Conservation (phyloP, 495 filamentous ascomycete species). For the Neurospora hispaniola region DNA sequence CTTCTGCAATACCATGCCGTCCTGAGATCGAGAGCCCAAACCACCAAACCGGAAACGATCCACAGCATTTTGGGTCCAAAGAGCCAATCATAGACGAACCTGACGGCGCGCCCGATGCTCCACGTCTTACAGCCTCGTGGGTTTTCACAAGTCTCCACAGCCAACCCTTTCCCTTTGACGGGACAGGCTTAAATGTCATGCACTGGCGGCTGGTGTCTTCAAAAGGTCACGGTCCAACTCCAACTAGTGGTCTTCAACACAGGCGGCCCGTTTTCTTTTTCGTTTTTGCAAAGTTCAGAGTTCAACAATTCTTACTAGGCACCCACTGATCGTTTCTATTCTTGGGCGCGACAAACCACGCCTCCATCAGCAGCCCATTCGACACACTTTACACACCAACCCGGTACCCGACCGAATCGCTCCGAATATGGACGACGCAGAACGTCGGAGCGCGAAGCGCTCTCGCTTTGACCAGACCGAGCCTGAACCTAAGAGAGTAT, state of each 20-base stretch:
- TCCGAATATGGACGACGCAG: conserved; percentile 62
- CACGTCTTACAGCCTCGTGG: background rate
- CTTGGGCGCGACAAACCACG: background rate
- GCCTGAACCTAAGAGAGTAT: conserved; percentile 58
- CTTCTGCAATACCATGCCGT: background rate
- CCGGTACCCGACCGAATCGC: background rate
- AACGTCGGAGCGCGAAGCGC: conserved; percentile 63
- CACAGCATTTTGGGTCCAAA: background rate
- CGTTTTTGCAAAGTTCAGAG: background rate
- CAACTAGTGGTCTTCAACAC: background rate
- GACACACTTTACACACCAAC: background rate
- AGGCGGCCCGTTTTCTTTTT: background rate
- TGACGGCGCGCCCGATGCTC: background rate
- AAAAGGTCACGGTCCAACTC: background rate
- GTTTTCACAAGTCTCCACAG: background rate
- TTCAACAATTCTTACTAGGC: background rate
- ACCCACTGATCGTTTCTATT: background rate
- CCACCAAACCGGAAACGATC: background rate
- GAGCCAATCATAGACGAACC: background rate
- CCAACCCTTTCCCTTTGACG: background rate
- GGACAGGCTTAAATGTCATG: background rate
- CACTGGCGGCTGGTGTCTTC: background rate
- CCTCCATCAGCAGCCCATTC: background rate
- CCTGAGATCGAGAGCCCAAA: background rate
- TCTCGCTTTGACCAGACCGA: conserved; percentile 89